Percentiles rank a stretch among this genome's conserved stretches.
These are phyloP conservation scores for Luvunga scandens DNA, from an alignment of 345 rosid genomes.

Conservation along the genomic window DNA sequence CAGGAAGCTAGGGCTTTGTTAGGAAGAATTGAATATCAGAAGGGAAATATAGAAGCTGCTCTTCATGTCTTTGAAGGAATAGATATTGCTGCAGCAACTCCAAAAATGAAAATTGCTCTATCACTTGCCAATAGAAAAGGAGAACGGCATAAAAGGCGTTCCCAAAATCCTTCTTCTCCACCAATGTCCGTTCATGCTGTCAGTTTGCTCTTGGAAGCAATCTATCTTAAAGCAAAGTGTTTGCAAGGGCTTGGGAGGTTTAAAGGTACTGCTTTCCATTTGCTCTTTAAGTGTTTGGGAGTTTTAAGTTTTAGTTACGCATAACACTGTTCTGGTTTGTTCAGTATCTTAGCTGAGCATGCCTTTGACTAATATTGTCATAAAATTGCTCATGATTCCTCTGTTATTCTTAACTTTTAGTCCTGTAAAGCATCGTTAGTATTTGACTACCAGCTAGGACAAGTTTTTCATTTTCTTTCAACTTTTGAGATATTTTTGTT, in stretches of 20 bases:
- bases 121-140: constrained; percentile 43
- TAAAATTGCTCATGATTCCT: neutral
- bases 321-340: neutral
- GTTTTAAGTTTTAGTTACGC: neutral
- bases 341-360: neutral
- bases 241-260: constrained; percentile 67
- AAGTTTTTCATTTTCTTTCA: neutral
- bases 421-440: neutral
- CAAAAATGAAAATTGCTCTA: constrained; percentile 49
- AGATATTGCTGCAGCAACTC: constrained; percentile 60
- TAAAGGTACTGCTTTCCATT: constrained; percentile 42
- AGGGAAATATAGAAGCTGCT: constrained; percentile 77
- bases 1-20: constrained; percentile 88
- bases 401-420: neutral
- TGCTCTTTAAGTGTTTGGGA: neutral
- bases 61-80: constrained; percentile 87
- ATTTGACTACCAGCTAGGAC: neutral
- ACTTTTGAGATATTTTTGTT: neutral
- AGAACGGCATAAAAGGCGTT: constrained; percentile 47
- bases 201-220: constrained; percentile 75
- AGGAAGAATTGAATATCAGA: constrained; percentile 86
- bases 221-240: constrained; percentile 78
- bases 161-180: constrained; percentile 39
- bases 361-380: neutral
- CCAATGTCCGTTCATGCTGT: constrained; percentile 73